phyloP scores from a whole-genome alignment of 805 yeast genomes.

The Metschnikowia matae region DNA sequence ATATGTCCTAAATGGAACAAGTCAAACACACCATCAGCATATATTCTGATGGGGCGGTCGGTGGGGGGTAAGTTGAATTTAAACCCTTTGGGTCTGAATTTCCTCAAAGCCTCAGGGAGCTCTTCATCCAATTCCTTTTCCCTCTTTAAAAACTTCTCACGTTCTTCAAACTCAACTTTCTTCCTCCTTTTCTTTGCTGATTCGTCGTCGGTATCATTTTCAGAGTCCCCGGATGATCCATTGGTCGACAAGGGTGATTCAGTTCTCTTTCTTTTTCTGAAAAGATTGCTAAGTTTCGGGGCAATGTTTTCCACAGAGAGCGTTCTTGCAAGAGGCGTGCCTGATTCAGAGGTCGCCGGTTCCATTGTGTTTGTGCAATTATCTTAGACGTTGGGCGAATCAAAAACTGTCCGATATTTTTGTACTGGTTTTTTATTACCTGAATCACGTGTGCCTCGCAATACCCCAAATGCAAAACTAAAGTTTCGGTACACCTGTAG shows the following conservation, averaged over 20 bases:
- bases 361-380: conserved; percentile 1
- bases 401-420: neutral
- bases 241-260: conserved; percentile 10
- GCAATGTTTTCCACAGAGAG: conserved; percentile 40
- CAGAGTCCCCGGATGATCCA: conserved; percentile 11
- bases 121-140: conserved; percentile 62
- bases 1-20: conserved; percentile 95
- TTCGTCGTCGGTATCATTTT: conserved; percentile 9
- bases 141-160: conserved; percentile 34
- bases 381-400: neutral
- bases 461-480: conserved; percentile 1
- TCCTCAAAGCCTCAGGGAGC: conserved; percentile 66
- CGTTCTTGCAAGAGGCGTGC: conserved; percentile 26
- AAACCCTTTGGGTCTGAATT: conserved; percentile 77
- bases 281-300: conserved; percentile 30
- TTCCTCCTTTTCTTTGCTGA: conserved; percentile 18
- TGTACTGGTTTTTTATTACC: conserved; percentile 5
- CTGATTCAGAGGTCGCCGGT: conserved; percentile 9
- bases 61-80: conserved; percentile 76
- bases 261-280: conserved; percentile 19
- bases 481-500: neutral
- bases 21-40: conserved; percentile 98
- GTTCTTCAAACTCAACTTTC: conserved; percentile 23
- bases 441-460: conserved; percentile 5
- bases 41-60: conserved; percentile 85